Evolutionary conservation across 1,139 yeast species (phyloP).

Genomic region (Protomyces inouyei): DNA sequence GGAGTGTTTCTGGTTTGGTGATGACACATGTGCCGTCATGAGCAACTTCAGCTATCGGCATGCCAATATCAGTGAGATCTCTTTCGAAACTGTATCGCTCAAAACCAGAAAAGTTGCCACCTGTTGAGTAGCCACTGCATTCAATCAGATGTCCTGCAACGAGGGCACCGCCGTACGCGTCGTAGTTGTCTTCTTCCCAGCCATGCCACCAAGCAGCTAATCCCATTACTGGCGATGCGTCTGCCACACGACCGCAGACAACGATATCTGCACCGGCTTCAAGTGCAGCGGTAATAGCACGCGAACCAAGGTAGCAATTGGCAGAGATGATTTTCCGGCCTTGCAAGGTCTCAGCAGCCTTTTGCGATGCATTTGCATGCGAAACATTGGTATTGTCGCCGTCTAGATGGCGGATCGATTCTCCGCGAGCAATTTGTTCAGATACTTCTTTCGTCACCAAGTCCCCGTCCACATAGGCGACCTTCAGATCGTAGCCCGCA

Average conservation of each 20-base stretch:
- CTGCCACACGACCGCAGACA: constrained; percentile 35
- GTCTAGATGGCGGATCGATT: constrained; percentile 32
- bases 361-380: constrained; percentile 26
- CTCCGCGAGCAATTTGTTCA: constrained; percentile 23
- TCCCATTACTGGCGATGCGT: constrained; percentile 36
- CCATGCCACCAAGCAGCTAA: constrained; percentile 36
- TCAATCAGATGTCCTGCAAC: constrained; percentile 36
- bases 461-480: constrained; percentile 34
- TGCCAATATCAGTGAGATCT: constrained; percentile 32
- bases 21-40: constrained; percentile 33
- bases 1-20: constrained; percentile 33
- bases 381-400: constrained; percentile 12
- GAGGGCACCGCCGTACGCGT: constrained; percentile 34
- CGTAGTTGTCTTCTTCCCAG: constrained; percentile 33
- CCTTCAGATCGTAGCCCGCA: constrained; percentile 29
- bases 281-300: constrained; percentile 34
- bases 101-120: constrained; percentile 35
- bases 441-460: constrained; percentile 28
- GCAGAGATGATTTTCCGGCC: constrained; percentile 28
- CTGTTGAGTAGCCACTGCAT: constrained; percentile 34
- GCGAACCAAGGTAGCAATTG: constrained; percentile 34
- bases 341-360: constrained; percentile 26
- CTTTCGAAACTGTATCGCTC: constrained; percentile 29
- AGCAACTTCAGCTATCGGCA: constrained; percentile 34
- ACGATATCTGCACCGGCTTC: constrained; percentile 35